Conservation (phyloP, 2,329 filamentous ascomycete species). For the Ceratocystis papillata region DNA sequence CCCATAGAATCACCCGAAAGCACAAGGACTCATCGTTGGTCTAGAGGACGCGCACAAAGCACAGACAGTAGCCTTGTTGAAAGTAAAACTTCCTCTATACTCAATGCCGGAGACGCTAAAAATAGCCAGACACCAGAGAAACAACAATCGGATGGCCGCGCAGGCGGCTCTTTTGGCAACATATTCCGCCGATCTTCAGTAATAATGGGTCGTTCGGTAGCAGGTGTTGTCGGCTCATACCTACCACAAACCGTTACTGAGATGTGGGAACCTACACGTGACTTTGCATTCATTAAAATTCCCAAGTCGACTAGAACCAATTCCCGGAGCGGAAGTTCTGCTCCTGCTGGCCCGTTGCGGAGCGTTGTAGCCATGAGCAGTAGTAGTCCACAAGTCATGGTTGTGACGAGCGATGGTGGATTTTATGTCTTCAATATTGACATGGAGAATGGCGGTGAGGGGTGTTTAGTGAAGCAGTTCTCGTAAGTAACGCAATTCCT, state of each 20-base stretch:
- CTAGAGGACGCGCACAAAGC: slow-evolving; percentile 37
- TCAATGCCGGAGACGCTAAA: not conserved
- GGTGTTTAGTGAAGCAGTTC: slow-evolving; percentile 79
- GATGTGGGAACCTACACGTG: slow-evolving; percentile 90
- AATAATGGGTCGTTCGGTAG: slow-evolving; percentile 79
- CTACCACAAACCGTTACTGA: slow-evolving; percentile 87
- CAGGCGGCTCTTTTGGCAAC: slow-evolving; percentile 64
- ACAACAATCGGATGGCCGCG: not conserved
- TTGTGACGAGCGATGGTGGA: slow-evolving; percentile 87
- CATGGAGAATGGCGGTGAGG: slow-evolving; percentile 87
- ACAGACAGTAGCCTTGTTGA: slow-evolving; percentile 38
- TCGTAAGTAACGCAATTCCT: not conserved
- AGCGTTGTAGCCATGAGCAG: slow-evolving; percentile 98
- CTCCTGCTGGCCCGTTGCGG: slow-evolving; percentile 43
- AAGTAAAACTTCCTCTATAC: not conserved
- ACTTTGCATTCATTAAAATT: slow-evolving; percentile 94
- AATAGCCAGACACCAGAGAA: not conserved
- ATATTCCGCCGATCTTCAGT: slow-evolving; percentile 92
- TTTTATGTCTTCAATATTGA: slow-evolving; percentile 96
- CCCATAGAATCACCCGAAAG: slow-evolving; percentile 36
- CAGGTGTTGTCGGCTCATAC: slow-evolving; percentile 81
- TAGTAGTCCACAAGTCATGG: slow-evolving; percentile 91
- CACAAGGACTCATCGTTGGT: slow-evolving; percentile 42
- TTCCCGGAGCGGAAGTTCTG: slow-evolving; percentile 31
- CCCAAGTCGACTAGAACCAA: slow-evolving; percentile 44